Conservation (phyloP, 495 filamentous ascomycete genomes). For the Collariella sp. region DNA sequence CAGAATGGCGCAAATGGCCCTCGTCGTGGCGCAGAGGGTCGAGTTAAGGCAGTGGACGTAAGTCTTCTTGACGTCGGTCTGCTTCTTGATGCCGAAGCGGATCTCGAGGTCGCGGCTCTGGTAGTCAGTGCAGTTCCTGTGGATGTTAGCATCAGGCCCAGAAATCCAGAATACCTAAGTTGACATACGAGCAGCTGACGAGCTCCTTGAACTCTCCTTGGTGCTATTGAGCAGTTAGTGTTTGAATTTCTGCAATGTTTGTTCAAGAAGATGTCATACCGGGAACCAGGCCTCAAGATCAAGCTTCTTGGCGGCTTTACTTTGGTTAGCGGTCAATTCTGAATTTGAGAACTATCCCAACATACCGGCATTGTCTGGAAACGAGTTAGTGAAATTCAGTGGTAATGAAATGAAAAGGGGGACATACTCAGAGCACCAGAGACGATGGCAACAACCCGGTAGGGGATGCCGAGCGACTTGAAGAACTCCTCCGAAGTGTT, state of each 20-base stretch:
- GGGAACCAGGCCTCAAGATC: conserved; percentile 96
- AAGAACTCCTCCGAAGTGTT: conserved; percentile 86
- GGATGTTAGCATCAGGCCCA: neutral
- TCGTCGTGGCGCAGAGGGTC: conserved; percentile 86
- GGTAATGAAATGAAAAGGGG: neutral
- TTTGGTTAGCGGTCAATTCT: conserved; percentile 47
- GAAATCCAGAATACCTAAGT: neutral
- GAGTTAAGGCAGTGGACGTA: conserved; percentile 93
- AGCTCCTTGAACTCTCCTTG: conserved; percentile 90
- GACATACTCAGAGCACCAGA: conserved; percentile 68
- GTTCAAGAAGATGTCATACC: conserved; percentile 35
- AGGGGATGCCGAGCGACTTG: conserved; percentile 77
- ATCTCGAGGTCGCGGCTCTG: conserved; percentile 85
- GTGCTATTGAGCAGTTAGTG: conserved; percentile 8
- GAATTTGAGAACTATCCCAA: neutral
- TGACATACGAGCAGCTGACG: conserved; percentile 65
- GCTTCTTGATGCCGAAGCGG: conserved; percentile 37
- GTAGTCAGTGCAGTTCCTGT: conserved; percentile 83
- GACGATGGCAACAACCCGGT: conserved; percentile 85
- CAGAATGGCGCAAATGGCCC: conserved; percentile 86
- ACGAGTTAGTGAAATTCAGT: neutral
- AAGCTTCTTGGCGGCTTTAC: conserved; percentile 74
- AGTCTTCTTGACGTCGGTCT: conserved; percentile 57
- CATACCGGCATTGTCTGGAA: conserved; percentile 20
- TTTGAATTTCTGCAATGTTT: conserved; percentile 31